Evolutionary conservation across 495 filamentous ascomycete species (phyloP), one percentile per base, ranked within the genome.

Genomic region (Pseudevernia furfuracea): DNA sequence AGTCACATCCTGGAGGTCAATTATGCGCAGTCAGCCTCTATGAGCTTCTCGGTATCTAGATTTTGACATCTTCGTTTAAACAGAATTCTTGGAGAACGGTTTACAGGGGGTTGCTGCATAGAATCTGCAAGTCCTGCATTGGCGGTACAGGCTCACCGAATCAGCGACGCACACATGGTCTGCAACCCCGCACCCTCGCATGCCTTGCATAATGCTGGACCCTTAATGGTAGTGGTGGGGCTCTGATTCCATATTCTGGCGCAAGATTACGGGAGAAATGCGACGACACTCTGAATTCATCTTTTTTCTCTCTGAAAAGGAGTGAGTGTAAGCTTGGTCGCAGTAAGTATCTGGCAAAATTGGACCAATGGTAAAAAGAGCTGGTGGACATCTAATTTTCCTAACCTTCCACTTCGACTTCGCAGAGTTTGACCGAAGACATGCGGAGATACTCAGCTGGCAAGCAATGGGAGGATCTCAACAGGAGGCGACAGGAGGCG

Each of bases 101-200:
- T 21, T 9, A 19, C 17, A 14, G 21, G 41, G 23, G 48, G 9
- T 4, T 4, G 46, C n/a, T 23, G 23, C 23, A 14, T 52, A 12
- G 11, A 28, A 30, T 52, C n/a, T 52, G 23, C 23, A 28, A 28
- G 48, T 7, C 23, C 4, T 52, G 49, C 49, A 17, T 53, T 1
- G 25, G 19, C 19, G 15, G 15, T 21, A 21, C 19, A 19, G 49
- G 28, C 11, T 19, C 28, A 34, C 25, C 52, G 17, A 55, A 55
- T 55, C 52, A 55, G 52, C 52, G 30, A 55, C 21, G 52, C 52
- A 55, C 52, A 55, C 52, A 55, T 55, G 52, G 52, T 55, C 30
- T 1, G 28, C 15, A 34, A 15, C 52, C 48, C 52, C 23, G 5
- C 30, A 34, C 4, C 30, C 30, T 30, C 52, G 6, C 52, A 34